Conservation (phyloP, 495 filamentous ascomycete genomes). For the Copromyces sp. region DNA sequence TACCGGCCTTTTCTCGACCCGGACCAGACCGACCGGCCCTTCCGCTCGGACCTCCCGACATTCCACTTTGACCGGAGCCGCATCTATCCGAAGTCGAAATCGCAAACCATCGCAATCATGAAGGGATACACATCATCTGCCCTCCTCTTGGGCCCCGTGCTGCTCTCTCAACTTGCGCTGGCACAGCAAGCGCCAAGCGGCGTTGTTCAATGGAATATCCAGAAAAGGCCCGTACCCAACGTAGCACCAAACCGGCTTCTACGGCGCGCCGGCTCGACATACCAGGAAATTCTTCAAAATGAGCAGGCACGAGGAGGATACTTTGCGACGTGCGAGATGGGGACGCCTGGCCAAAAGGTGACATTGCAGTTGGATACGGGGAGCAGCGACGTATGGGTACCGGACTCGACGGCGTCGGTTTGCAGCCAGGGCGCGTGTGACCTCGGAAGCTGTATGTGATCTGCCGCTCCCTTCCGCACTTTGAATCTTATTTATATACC, state of each 20-base stretch:
- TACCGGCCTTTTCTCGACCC: not conserved
- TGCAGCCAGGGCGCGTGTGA: conserved; percentile 41
- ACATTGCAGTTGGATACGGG: conserved; percentile 71
- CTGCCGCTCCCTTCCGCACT: not conserved
- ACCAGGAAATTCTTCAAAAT: conserved; percentile 32
- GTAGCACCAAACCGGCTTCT: conserved; percentile 9
- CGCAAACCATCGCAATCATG: conserved; percentile 12
- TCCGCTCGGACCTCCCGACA: not conserved
- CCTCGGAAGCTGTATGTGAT: conserved; percentile 38
- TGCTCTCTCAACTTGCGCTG: conserved; percentile 21
- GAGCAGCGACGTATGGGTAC: conserved; percentile 86
- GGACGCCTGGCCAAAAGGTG: conserved; percentile 58
- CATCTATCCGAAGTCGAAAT: not conserved
- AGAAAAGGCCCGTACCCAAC: conserved; percentile 12
- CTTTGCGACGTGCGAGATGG: conserved; percentile 57
- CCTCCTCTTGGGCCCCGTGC: conserved; percentile 16
- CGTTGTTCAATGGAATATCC: conserved; percentile 36
- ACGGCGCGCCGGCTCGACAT: conserved; percentile 24
- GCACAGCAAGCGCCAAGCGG: conserved; percentile 20
- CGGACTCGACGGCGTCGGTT: conserved; percentile 47
- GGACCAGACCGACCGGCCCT: not conserved
- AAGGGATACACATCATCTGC: conserved; percentile 8
- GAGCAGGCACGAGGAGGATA: conserved; percentile 46
- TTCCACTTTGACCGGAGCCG: not conserved
- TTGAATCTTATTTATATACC: not conserved